Base-by-base conservation (phyloP, 495 filamentous ascomycete species). In the Penicillium ucsense region DNA sequence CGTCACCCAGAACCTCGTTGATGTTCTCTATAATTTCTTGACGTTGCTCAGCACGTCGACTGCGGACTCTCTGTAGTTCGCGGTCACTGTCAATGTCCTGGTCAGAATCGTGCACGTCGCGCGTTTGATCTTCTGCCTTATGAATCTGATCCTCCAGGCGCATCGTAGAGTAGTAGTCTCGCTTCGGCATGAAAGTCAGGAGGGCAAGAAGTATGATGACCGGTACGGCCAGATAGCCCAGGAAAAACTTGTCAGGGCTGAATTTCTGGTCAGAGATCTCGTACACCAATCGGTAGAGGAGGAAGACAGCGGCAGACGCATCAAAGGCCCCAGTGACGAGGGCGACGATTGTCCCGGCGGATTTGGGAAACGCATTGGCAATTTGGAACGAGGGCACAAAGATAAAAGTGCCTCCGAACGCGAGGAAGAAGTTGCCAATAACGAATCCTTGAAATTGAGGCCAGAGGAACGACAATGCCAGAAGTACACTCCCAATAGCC, bases 301-400 rank as follows among this genome's bases (percentile, higher is more conserved):
- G 72, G 48, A 85, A 84, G 0, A 86, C 66, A 11, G 82, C 83
- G 34, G 79, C 81, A 6, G 79, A 83, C 0, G 83, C 82, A 55
- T 87, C 83, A 55, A 85, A 87, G 4, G 82, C 81, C 12, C 83
- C 83, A 4, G 83, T 87, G 1, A 87, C 70, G 0, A 85, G 59
- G 0, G 83, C 81, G 5, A 87, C 77, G 42, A 87, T 81, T 2
- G 80, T 63, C 3, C 83, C 83, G 0, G 81, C 80, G 57, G 82
- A 66, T 47, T 66, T 70, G 2, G 83, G 83, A 51, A 87, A 86
- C 0, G 83, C 80, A 55, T 87, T 85, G 35, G 78, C 79, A 37
- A 87, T 76, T 56, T 85, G 82, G 53, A 85, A 87, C 5, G 77
- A 80, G 1, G 83, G 77, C 27, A 86, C 81, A 58, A 87, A 86